Evolutionary conservation across 108 stramenopile genomes (phyloP).

Genomic region (Parietichytrium sp.): DNA sequence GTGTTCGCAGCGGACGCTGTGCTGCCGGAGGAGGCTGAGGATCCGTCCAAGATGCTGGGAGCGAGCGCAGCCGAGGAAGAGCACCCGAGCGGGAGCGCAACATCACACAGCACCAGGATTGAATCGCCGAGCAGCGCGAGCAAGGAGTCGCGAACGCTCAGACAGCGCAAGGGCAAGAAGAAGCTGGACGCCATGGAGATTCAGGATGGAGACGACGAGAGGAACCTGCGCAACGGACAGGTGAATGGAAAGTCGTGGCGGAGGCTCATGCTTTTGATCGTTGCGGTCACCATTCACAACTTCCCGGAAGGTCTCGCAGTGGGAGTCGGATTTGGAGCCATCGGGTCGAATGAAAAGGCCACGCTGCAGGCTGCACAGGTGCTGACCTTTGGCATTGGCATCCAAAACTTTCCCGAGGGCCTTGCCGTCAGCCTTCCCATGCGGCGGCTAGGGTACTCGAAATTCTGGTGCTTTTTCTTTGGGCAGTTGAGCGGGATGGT

Average conservation of each 20-base stretch:
- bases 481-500: constrained; percentile 41
- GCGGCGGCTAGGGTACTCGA: not conserved
- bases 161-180: not conserved
- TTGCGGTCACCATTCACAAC: constrained; percentile 39
- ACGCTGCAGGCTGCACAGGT: constrained; percentile 1
- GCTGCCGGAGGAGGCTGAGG: not conserved
- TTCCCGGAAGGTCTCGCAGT: constrained; percentile 42
- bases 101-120: not conserved
- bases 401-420: constrained; percentile 45
- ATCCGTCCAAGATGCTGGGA: not conserved
- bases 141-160: not conserved
- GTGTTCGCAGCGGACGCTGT: not conserved
- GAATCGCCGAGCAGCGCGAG: not conserved
- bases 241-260: not conserved
- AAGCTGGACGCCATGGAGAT: not conserved
- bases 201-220: not conserved
- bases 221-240: not conserved
- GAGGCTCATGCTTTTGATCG: not conserved
- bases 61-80: not conserved
- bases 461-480: constrained; percentile 13
- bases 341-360: not conserved
- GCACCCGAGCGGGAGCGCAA: not conserved
- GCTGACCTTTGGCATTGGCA: constrained; percentile 43
- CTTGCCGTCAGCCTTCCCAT: constrained; percentile 37
- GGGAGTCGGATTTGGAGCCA: constrained; percentile 37